Percentiles rank a stretch among this genome's conserved stretches.
phyloP scores from a whole-genome alignment of 1,284 basidiomycete species.

The Coniferiporia sulphurascens region DNA sequence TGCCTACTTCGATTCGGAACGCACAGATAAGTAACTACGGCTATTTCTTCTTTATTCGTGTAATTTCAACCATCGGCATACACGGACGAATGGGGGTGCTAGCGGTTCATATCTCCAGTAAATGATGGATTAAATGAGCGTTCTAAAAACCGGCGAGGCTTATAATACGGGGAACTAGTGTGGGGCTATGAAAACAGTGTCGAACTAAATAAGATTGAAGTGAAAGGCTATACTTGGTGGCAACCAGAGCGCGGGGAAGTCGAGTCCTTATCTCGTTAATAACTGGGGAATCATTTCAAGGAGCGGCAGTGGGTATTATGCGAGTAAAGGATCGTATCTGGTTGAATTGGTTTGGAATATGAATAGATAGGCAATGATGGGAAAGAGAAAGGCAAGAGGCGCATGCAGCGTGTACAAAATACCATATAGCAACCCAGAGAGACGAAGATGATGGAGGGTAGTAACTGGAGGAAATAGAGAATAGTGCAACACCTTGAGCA shows the following conservation, averaged over 20 bases:
- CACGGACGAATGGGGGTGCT: neutral
- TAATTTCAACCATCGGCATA: neutral
- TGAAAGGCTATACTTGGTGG: neutral
- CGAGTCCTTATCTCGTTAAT: neutral
- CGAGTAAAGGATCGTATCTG: neutral
- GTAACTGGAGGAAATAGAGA: neutral
- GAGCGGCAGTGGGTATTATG: conserved; percentile 3
- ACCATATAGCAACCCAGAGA: neutral
- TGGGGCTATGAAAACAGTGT: neutral
- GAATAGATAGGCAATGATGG: neutral
- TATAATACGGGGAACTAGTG: neutral
- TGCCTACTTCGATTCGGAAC: too few relatives aligned
- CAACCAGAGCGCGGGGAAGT: neutral
- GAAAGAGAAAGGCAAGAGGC: neutral
- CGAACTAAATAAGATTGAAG: neutral
- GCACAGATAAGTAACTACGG: neutral
- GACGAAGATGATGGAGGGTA: neutral
- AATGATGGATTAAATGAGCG: neutral
- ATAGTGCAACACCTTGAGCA: neutral
- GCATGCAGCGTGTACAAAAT: conserved; percentile 3
- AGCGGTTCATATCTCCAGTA: neutral
- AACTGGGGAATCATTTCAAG: neutral
- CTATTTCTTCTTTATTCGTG: neutral
- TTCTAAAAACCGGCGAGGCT: neutral
- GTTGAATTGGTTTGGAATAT: neutral